These are phyloP conservation scores for Kappamyces sp. DNA, from an alignment of 192 early-diverging fungal genomes.

Conservation along the genomic window DNA sequence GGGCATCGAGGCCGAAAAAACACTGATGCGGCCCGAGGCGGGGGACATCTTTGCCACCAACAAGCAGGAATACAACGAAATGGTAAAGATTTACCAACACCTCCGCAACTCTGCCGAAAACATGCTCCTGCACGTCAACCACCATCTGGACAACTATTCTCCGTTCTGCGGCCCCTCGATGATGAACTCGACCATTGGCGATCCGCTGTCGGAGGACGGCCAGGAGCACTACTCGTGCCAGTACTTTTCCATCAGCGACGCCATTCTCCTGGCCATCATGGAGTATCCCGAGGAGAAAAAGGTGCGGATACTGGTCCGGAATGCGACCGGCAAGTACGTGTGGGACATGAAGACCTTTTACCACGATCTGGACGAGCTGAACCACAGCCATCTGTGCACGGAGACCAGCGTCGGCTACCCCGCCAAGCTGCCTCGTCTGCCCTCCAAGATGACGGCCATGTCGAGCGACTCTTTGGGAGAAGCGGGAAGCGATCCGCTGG, in stretches of 20 bases:
- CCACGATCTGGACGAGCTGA: constrained; percentile 36
- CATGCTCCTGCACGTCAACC: constrained; percentile 60
- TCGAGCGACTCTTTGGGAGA: no score
- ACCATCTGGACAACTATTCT: constrained; percentile 64
- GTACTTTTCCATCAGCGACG: constrained; percentile 69
- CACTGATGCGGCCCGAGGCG: constrained; percentile 22
- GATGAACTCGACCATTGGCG: constrained; percentile 38
- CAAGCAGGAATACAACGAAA: not conserved
- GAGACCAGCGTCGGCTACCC: no score
- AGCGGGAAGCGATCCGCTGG: no score
- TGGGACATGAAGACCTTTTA: constrained; percentile 79
- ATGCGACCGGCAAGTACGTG: constrained; percentile 71
- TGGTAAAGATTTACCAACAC: constrained; percentile 9
- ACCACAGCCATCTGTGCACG: constrained; percentile 1
- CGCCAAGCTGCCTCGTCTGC: no score
- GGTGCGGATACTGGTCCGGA: constrained; percentile 61
- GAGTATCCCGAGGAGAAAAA: constrained; percentile 52
- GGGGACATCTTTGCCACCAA: not conserved
- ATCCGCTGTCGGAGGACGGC: constrained; percentile 27
- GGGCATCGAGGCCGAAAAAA: constrained; percentile 12
- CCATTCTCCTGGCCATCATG: constrained; percentile 62
- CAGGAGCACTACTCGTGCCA: constrained; percentile 42
- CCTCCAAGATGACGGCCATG: no score
- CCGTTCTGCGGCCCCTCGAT: constrained; percentile 55
- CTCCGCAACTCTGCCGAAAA: constrained; percentile 63